phyloP scores from a whole-genome alignment of 208 protist species.

The Crithidia brevicula region DNA sequence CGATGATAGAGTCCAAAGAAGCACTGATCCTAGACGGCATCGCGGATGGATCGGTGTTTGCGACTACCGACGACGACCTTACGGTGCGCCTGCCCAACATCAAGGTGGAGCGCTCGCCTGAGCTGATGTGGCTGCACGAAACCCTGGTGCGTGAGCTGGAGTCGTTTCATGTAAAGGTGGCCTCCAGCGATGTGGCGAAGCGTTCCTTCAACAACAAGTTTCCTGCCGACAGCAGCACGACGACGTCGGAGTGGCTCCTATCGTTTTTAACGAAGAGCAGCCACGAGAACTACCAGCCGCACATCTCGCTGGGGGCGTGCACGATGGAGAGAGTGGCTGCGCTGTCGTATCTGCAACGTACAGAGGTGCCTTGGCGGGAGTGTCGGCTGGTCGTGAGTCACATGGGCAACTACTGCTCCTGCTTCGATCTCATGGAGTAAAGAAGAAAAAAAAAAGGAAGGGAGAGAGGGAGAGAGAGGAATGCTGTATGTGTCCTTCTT shows the following conservation, averaged over 20 bases:
- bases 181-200: conserved; percentile 55
- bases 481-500: background rate
- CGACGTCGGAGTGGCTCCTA: conserved; percentile 56
- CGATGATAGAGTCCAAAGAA: conserved; percentile 38
- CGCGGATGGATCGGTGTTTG: conserved; percentile 52
- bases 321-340: conserved; percentile 36
- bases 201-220: conserved; percentile 77
- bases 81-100: conserved; percentile 66
- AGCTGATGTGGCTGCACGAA: conserved; percentile 56
- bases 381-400: conserved; percentile 77
- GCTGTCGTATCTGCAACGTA: conserved; percentile 59
- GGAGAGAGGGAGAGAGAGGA: background rate
- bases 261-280: conserved; percentile 47
- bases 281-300: conserved; percentile 63
- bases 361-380: conserved; percentile 57
- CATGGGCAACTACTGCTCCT: conserved; percentile 84
- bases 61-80: conserved; percentile 35
- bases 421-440: conserved; percentile 69
- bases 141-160: conserved; percentile 48
- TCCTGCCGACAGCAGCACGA: conserved; percentile 37
- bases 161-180: conserved; percentile 53
- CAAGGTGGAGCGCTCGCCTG: conserved; percentile 41
- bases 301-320: conserved; percentile 77
- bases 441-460: background rate
- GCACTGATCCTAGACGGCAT: conserved; percentile 43